A percentile compares a stretch with the other conserved stretches of the same genome.
phyloP scores from a whole-genome alignment of 345 rosid species.

The Clarkia xantiana region DNA sequence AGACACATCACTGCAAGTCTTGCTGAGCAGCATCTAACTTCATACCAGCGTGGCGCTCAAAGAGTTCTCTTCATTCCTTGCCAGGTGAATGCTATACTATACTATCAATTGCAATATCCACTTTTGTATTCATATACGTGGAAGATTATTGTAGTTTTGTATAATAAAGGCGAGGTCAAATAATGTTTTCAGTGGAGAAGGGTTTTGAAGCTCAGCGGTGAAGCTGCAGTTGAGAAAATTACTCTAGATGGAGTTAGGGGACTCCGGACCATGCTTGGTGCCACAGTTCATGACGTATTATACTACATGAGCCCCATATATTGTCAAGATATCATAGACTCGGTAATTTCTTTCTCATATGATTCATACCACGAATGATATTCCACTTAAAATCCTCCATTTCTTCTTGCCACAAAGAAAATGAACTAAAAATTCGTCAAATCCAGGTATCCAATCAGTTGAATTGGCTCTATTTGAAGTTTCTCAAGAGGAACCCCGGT shows the following conservation, averaged over 20 bases:
- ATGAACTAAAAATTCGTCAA: too few species aligned
- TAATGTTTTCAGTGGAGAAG: constrained; percentile 68
- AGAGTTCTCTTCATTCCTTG: constrained; percentile 89
- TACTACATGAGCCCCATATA: constrained; percentile 97
- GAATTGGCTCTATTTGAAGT: constrained; percentile 57
- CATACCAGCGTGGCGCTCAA: constrained; percentile 55
- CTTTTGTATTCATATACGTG: too few species aligned
- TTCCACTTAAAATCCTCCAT: too few species aligned
- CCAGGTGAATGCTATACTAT: constrained; percentile 35
- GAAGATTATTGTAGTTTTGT: too few species aligned
- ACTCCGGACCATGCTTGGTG: constrained; percentile 70
- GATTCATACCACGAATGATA: too few species aligned
- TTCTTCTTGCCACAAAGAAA: too few species aligned
- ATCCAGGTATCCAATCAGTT: constrained; percentile 80
- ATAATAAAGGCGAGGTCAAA: too few species aligned
- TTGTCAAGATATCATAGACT: constrained; percentile 78
- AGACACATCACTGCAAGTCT: constrained; percentile 71
- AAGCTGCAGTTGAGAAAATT: constrained; percentile 78
- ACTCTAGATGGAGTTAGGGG: constrained; percentile 91
- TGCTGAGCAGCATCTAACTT: constrained; percentile 57
- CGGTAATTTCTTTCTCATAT: constrained; percentile 30
- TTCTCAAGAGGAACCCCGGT: constrained; percentile 70
- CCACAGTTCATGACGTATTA: constrained; percentile 87
- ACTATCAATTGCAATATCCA: too few species aligned
- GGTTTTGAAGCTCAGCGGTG: constrained; percentile 89